Conservation (phyloP, 345 rosid species). For the Populus deltoides region DNA sequence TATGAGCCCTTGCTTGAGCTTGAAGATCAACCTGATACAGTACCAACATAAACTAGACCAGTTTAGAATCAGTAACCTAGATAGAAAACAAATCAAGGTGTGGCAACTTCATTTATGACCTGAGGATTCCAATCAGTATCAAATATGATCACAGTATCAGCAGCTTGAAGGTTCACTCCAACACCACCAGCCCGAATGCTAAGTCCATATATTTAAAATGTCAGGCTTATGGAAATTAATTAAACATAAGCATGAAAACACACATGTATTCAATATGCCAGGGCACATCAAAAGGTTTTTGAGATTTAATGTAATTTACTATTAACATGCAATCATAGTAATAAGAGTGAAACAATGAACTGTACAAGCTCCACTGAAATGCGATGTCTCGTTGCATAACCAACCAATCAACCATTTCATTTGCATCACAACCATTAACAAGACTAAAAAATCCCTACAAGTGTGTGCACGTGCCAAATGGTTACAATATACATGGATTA, state of each 20-base stretch:
- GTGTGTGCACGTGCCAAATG: not conserved
- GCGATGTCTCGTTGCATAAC: not conserved
- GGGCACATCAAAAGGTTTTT: not conserved
- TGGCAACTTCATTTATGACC: slow-evolving; percentile 36
- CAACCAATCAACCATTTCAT: not conserved
- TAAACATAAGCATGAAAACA: not conserved
- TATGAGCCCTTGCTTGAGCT: slow-evolving; percentile 97
- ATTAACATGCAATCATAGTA: not conserved
- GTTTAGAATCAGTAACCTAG: slow-evolving; percentile 6
- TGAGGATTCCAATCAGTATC: slow-evolving; percentile 99
- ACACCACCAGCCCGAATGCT: slow-evolving; percentile 99
- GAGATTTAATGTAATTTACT: not conserved
- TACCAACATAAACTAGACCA: slow-evolving; percentile 1
- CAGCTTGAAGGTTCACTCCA: slow-evolving; percentile 96
- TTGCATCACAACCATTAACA: not conserved
- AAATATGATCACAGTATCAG: slow-evolving; percentile 88
- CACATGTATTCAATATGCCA: not conserved
- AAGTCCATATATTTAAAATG: slow-evolving; percentile 18
- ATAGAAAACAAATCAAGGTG: slow-evolving; percentile 11
- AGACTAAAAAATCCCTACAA: not conserved
- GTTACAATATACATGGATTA: not conserved
- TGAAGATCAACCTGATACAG: slow-evolving; percentile 81
- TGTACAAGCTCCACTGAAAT: not conserved
- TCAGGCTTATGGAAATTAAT: slow-evolving; percentile 16
- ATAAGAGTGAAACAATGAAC: not conserved